Percentiles rank a stretch among this genome's conserved stretches.
These are phyloP conservation scores for Telopea speciosissima DNA, from an alignment of 177 flowering plant species.

Conservation along the genomic window DNA sequence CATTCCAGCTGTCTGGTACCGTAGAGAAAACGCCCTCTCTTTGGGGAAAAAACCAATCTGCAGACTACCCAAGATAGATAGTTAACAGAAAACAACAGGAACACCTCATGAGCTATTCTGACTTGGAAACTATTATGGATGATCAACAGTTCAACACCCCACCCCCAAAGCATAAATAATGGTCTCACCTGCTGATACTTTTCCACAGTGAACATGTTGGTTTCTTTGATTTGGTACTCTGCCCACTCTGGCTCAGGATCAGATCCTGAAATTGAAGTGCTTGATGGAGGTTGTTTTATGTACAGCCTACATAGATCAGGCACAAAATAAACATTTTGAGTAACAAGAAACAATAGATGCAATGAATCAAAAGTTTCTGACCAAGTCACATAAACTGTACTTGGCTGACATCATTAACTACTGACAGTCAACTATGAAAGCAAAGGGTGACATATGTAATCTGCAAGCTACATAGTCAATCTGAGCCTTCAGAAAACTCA, in stretches of 20 bases:
- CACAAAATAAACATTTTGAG: conserved; percentile 1
- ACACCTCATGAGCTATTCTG: conserved; percentile 7
- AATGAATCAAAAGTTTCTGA: background rate
- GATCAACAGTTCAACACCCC: background rate
- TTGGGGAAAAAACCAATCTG: conserved; percentile 86
- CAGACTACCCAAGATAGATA: conserved; percentile 43
- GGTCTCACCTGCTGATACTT: conserved; percentile 89
- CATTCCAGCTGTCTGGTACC: conserved; percentile 98
- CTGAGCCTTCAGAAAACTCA: no score
- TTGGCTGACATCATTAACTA: background rate
- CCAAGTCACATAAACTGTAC: background rate
- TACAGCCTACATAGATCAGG: conserved; percentile 51
- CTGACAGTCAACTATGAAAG: background rate
- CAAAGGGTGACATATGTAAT: background rate
- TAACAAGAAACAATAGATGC: background rate
- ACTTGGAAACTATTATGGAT: background rate
- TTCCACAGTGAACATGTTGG: conserved; percentile 92
- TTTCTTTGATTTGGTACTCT: conserved; percentile 95
- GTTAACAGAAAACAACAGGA: conserved; percentile 20
- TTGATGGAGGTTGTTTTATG: conserved; percentile 68
- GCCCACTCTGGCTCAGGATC: conserved; percentile 74
- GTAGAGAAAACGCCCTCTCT: conserved; percentile 77
- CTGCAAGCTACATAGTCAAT: background rate
- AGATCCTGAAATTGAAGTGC: conserved; percentile 44
- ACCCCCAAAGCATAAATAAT: background rate